phyloP scores from a whole-genome alignment of 768 basidiomycete genomes.

The Cyclocybe cylindracea region DNA sequence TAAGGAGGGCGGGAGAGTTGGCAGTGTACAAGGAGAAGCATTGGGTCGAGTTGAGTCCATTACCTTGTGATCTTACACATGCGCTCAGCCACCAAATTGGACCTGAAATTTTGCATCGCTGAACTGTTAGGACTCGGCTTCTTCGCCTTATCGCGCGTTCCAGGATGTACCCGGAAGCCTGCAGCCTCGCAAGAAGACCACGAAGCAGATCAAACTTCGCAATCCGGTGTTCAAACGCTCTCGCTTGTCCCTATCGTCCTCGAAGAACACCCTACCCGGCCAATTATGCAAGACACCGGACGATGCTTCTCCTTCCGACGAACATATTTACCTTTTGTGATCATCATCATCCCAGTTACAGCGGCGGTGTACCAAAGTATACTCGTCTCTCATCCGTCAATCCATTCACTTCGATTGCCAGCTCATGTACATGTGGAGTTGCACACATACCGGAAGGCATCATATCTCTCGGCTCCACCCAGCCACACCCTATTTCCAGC shows the following conservation, averaged over 20 bases:
- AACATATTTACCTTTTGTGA: constrained; percentile 13
- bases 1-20: constrained; percentile 6
- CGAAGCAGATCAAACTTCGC: constrained; percentile 6
- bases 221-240: constrained; percentile 16
- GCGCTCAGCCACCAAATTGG: constrained; percentile 7
- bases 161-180: not conserved
- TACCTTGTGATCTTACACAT: constrained; percentile 12
- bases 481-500: constrained; percentile 1
- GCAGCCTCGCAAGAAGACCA: not conserved
- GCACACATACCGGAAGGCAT: no score
- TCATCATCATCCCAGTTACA: constrained; percentile 5
- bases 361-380: not conserved
- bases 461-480: no score
- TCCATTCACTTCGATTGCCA: no score
- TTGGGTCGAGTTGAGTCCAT: not conserved
- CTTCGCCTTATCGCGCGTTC: not conserved
- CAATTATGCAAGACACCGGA: constrained; percentile 18
- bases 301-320: constrained; percentile 9
- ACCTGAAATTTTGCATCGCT: constrained; percentile 4
- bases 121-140: not conserved
- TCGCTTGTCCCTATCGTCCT: not conserved
- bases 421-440: no score
- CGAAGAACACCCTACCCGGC: constrained; percentile 16
- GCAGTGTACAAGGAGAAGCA: not conserved
- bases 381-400: no score